A percentile compares a stretch with the other conserved stretches of the same genome.
These are phyloP conservation scores for Leccinum pellstonianum DNA, from an alignment of 768 basidiomycete genomes.

Conservation along the genomic window DNA sequence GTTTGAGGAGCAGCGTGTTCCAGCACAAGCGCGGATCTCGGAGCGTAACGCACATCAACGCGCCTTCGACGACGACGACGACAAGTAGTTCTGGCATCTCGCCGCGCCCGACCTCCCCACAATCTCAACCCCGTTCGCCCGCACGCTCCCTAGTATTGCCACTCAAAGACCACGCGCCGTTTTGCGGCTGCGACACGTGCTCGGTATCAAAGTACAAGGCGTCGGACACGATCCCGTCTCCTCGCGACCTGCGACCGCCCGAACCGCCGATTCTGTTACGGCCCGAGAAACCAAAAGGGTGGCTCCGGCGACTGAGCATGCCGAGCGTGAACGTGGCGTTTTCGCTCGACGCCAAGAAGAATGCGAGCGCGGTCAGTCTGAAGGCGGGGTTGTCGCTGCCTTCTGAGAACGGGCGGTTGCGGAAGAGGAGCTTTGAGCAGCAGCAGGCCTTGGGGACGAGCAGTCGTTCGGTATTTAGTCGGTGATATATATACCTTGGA, in stretches of 20 bases:
- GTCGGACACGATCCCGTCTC: constrained; percentile 26
- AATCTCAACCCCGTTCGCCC: no score
- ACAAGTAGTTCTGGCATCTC: background rate
- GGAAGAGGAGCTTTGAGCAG: constrained; percentile 35
- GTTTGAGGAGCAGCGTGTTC: no score
- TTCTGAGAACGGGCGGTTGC: constrained; percentile 48
- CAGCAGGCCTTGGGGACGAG: constrained; percentile 11
- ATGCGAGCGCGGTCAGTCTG: constrained; percentile 43
- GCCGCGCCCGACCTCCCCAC: background rate
- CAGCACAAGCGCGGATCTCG: constrained; percentile 31
- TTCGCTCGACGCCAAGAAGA: constrained; percentile 56
- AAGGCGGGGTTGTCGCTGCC: constrained; percentile 31
- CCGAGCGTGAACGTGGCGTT: constrained; percentile 61
- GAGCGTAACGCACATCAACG: constrained; percentile 29
- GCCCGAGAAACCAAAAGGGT: constrained; percentile 61
- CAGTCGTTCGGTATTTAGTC: constrained; percentile 53
- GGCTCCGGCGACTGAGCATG: constrained; percentile 80
- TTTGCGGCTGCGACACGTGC: constrained; percentile 66
- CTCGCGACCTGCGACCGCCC: constrained; percentile 40
- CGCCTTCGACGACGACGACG: constrained; percentile 12
- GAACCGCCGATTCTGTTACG: constrained; percentile 46
- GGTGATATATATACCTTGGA: no score
- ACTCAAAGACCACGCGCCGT: constrained; percentile 50
- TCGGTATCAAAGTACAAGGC: constrained; percentile 56
- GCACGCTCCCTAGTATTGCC: constrained; percentile 32